These are phyloP conservation scores for Neonectria ditissima DNA, from an alignment of 2,329 filamentous ascomycete genomes.

Conservation along the genomic window DNA sequence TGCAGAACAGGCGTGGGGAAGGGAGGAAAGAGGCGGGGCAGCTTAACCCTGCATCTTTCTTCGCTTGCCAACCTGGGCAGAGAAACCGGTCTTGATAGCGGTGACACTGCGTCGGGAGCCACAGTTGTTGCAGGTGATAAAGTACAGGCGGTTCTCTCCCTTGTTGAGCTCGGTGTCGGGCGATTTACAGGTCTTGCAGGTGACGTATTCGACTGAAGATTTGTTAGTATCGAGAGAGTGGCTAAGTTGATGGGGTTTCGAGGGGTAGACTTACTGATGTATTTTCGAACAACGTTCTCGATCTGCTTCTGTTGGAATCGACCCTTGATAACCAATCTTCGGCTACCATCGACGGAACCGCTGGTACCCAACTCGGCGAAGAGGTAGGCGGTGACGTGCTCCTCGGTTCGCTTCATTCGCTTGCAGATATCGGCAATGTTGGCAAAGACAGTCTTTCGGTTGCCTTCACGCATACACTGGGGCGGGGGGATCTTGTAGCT, in stretches of 20 bases:
- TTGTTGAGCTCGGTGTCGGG: conserved; percentile 97
- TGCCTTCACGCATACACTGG: conserved; percentile 98
- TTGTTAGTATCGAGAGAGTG: conserved; percentile 45
- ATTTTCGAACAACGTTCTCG: conserved; percentile 95
- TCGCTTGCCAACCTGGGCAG: conserved; percentile 98
- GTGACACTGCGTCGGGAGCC: conserved; percentile 88
- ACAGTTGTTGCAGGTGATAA: conserved; percentile 93
- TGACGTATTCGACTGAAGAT: conserved; percentile 87
- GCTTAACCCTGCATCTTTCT: conserved; percentile 89
- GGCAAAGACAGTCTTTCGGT: conserved; percentile 99
- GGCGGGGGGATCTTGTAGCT: conserved; percentile 99
- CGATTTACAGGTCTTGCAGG: conserved; percentile 97
- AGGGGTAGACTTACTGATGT: conserved; percentile 78
- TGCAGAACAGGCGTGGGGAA: conserved; percentile 23
- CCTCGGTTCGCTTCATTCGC: conserved; percentile 98
- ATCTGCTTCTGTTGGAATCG: conserved; percentile 99
- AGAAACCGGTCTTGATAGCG: conserved; percentile 99
- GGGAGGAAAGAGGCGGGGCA: conserved; percentile 16
- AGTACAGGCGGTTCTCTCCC: conserved; percentile 98
- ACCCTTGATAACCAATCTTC: conserved; percentile 97
- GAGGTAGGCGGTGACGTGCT: conserved; percentile 96
- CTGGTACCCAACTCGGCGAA: conserved; percentile 98
- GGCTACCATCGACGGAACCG: conserved; percentile 92
- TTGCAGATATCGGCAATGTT: conserved; percentile 99
- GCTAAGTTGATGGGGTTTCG: neutral